phyloP scores from a whole-genome alignment of 306 rosid genomes.

The Rosa multiflora region DNA sequence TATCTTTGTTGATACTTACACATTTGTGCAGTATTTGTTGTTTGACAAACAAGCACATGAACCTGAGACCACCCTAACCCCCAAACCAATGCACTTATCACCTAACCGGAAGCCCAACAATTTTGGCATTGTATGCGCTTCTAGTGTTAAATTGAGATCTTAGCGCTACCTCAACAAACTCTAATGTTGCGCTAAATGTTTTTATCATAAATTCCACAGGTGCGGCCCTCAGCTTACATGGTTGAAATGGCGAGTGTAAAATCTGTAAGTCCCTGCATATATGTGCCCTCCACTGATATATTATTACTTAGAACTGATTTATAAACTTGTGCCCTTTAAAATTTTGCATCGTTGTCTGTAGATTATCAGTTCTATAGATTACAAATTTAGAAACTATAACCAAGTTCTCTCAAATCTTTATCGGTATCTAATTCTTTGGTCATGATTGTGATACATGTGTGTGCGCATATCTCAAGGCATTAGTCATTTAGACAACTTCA shows the following conservation, averaged over 20 bases:
- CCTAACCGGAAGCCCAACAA: neutral
- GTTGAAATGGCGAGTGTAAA: conserved; percentile 76
- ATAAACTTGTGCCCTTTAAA: neutral
- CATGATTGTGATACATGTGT: neutral
- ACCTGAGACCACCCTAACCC: neutral
- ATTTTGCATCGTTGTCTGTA: neutral
- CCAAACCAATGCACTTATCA: neutral
- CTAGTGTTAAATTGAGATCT: neutral
- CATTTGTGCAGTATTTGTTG: conserved; percentile 5
- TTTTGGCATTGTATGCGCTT: neutral
- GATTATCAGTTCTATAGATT: neutral
- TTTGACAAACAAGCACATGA: conserved; percentile 5
- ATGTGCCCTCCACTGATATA: conserved; percentile 15
- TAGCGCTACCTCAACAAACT: conserved; percentile 21
- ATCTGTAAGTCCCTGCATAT: conserved; percentile 58
- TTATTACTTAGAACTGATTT: too few species aligned
- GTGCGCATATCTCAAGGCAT: neutral
- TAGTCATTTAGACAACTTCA: neutral
- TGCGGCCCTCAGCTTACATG: conserved; percentile 70
- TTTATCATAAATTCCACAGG: conserved; percentile 48
- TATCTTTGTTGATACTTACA: conserved; percentile 23
- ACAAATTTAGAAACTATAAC: neutral
- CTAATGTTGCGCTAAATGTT: conserved; percentile 25
- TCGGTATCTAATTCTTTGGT: neutral
- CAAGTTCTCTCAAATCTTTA: neutral